Base-by-base conservation (phyloP, 768 basidiomycete species). In the Kwoniella sp. region DNA sequence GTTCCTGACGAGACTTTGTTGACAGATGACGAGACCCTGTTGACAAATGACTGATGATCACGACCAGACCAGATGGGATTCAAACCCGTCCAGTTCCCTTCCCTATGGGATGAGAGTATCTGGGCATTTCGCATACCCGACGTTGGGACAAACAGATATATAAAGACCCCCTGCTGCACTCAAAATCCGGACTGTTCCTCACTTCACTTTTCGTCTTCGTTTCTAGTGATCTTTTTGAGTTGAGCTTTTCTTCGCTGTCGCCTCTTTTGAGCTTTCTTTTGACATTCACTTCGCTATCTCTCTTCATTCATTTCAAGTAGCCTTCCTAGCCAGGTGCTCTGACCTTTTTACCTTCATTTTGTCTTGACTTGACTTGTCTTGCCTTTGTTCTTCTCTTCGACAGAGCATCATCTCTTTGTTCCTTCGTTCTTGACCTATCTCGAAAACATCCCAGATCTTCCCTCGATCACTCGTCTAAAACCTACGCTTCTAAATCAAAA, bases 311-410 rank as follows among this genome's bases (percentile, higher is more conserved):
- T 22, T 58, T 57, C 29, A 52, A 20, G 2, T 41, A 26, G 22
- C 56, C 22, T 29, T 52, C 38, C 58, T 63, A 63, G 63, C 64
- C 68, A 28, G 56, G 68, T 63, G 60, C 56, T 62, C 54, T 55
- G 60, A 45, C 41, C 13, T 58, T 31, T 57, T 63, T 57, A 48
- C 54, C 58, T 52, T 41, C 23, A 55, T 22, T 57, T 57, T 11
- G 9, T 11, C 41, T 11, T 17, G 20, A 37, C 7, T 37, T 34
- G n/a, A n/a, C n/a, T n/a, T n/a, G n/a, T n/a, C n/a, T n/a, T 34
- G 52, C 25, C 15, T 48, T 56, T 60, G 29, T 31, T 29, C 25
- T 65, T 56, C 61, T 62, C 68, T 58, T 61, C 65, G 48, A 66
- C 64, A 53, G 50, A 51, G 58, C 64, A 65, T 59, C 45, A 63